phyloP scores from a whole-genome alignment of 768 basidiomycete genomes.

The Leucogyrophana mollusca region DNA sequence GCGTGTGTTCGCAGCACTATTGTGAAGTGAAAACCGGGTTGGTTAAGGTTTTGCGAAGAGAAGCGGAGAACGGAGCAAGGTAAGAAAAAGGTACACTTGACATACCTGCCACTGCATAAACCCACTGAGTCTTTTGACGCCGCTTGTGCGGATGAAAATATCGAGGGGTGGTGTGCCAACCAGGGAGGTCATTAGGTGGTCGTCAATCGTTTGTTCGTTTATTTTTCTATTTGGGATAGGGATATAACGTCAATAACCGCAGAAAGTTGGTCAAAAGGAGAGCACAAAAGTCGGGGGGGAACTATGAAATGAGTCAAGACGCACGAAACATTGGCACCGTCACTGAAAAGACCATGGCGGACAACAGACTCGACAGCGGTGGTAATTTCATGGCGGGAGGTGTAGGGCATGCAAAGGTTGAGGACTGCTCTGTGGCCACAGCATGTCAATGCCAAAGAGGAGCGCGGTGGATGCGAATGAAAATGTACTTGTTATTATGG shows the following conservation, averaged over 20 bases:
- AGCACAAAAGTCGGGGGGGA: neutral
- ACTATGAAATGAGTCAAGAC: conserved; percentile 3
- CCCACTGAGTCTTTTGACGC: conserved; percentile 85
- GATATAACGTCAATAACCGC: conserved; percentile 4
- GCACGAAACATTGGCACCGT: conserved; percentile 27
- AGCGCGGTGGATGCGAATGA: neutral
- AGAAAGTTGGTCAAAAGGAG: neutral
- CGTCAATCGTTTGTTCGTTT: conserved; percentile 66
- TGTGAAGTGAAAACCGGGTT: too few species aligned
- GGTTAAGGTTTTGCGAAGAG: too few species aligned
- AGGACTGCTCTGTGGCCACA: conserved; percentile 64
- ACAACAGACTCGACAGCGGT: conserved; percentile 55
- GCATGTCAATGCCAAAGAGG: neutral
- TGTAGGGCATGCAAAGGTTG: conserved; percentile 92
- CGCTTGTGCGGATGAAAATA: conserved; percentile 87
- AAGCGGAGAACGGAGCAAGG: too few species aligned
- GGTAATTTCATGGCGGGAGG: conserved; percentile 89
- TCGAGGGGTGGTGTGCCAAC: conserved; percentile 80
- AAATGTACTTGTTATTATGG: conserved; percentile 62
- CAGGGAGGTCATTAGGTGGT: conserved; percentile 62
- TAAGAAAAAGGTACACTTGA: conserved; percentile 7
- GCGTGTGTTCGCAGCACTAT: conserved; percentile 82
- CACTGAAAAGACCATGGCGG: conserved; percentile 30
- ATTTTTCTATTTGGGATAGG: conserved; percentile 37
- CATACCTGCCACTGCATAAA: conserved; percentile 95